These are phyloP conservation scores for Lunularia cruciata DNA, from an alignment of 225 moss, liverwort and hornwort species.

Conservation along the genomic window DNA sequence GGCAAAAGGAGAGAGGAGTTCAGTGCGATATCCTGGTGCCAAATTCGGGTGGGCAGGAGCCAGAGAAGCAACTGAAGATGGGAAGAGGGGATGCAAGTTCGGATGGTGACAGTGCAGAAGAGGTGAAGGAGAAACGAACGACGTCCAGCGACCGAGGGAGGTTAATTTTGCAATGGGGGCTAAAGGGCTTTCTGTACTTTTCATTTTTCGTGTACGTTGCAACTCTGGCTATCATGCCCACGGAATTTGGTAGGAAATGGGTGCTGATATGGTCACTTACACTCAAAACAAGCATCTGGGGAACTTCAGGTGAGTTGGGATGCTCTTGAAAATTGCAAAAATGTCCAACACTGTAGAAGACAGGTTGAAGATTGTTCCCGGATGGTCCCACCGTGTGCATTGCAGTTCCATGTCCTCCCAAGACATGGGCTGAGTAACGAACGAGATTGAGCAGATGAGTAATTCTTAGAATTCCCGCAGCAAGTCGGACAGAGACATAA, in stretches of 20 bases:
- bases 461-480: too few species aligned
- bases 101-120: not conserved
- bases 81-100: not conserved
- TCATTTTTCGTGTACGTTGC: not conserved
- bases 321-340: not conserved
- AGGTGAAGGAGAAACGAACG: not conserved
- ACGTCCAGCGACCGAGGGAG: not conserved
- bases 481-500: too few species aligned
- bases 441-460: not conserved
- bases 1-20: not conserved
- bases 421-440: not conserved
- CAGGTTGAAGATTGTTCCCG: not conserved
- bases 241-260: not conserved
- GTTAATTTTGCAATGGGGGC: not conserved
- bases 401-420: not conserved
- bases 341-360: not conserved
- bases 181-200: constrained; percentile 2
- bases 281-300: not conserved
- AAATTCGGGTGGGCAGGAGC: not conserved
- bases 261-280: not conserved
- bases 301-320: constrained; percentile 5
- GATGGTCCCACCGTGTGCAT: not conserved
- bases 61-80: not conserved
- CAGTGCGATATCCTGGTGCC: not conserved
- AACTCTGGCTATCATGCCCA: not conserved